phyloP scores from a whole-genome alignment of 2,329 filamentous ascomycete genomes.

The Basipetospora sp. region DNA sequence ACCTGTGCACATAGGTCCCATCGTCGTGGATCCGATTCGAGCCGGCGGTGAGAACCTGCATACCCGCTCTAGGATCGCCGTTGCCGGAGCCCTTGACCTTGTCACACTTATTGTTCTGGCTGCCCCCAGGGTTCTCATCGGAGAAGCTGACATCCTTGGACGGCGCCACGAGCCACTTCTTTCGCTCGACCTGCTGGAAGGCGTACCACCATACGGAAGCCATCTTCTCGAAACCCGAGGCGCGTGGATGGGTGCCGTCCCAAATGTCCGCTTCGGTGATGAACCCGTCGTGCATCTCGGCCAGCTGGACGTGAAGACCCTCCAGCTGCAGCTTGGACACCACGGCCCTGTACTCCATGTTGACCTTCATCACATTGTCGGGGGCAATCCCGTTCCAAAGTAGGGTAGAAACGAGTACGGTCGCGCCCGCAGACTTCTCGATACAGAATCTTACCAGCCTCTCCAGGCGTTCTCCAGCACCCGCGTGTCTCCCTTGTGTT shows the following conservation, averaged over 20 bases:
- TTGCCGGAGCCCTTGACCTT: neutral
- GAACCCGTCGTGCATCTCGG: neutral
- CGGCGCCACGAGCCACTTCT: neutral
- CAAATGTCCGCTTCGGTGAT: neutral
- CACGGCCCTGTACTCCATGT: neutral
- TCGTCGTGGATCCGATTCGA: neutral
- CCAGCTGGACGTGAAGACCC: neutral
- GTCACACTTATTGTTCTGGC: neutral
- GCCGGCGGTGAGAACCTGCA: neutral
- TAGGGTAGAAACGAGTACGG: neutral
- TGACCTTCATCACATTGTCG: neutral
- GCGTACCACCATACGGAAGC: neutral
- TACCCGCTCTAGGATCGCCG: neutral
- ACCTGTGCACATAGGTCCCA: neutral
- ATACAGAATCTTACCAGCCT: neutral
- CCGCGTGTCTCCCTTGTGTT: slow-evolving; percentile 12
- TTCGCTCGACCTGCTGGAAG: neutral
- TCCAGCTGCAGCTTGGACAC: neutral
- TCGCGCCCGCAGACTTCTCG: neutral
- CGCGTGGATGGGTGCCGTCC: neutral
- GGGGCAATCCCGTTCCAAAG: neutral
- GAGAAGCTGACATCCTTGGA: too few relatives aligned
- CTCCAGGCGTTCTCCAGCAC: slow-evolving; percentile 20
- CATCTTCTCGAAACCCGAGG: neutral
- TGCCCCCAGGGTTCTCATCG: neutral